Evolutionary conservation across 129 eudicot genomes (phyloP), one percentile per base, ranked within the genome.

Genomic region (Saposhnikovia divaricata): DNA sequence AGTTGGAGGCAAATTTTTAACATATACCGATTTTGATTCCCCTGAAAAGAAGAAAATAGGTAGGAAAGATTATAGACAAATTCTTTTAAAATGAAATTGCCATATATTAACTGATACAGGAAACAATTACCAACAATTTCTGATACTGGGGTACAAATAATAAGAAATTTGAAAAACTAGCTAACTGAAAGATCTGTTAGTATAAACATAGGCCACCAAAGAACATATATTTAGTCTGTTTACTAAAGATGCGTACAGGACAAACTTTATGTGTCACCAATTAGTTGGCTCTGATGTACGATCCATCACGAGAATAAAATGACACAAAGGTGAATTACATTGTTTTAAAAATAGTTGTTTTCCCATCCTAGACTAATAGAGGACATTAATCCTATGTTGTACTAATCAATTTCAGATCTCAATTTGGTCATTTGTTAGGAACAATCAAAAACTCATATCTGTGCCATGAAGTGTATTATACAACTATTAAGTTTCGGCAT

Each of bases 1-100:
- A 71, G 89, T 53, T 37, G 92, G 80, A n/a, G 98, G 97, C 90
- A 95, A 86, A 77, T 91, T 95, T 82, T 92, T 89, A 75, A 95
- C 98, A 72, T 92, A 92, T 55, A 95, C 96, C 76, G 97, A 92
- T 82, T 82, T 85, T 50, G 87, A 82, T 80, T 90, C 97, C 5
- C 92, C 98, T 92, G 87, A 34, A 80, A 44, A 44, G 14, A 21
- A 43, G 5, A 4, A 0, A n/a, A 4, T 6, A 43, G 9, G 37
- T 27, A 43, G 15, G 1, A 43, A 72, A 73, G 37, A 61, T 61
- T n/a, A 61, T n/a, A 25, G 34, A 73, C 16, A 9, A 42, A 23
- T 14, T 44, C 53, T n/a, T 27, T 28, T 14, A n/a, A n/a, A 1
- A 73, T n/a, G 1, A n/a, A 27, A 44, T 10, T 11, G 10, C 21